Evolutionary conservation across 202 grass and related monocot genomes (phyloP).

Genomic region (Elaeis oleifera): DNA sequence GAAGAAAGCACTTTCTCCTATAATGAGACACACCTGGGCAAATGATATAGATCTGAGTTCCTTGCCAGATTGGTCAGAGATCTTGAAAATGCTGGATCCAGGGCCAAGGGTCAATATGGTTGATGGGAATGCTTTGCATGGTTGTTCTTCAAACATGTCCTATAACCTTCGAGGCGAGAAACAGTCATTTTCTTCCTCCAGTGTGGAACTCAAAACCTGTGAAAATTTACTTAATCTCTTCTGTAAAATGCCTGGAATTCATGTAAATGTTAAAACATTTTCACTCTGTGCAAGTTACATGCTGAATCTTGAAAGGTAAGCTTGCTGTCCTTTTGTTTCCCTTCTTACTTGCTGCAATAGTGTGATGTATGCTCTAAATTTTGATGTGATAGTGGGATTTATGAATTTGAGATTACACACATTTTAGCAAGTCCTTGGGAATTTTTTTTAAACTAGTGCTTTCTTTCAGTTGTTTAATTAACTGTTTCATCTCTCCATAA

Average conservation of each 20-base stretch:
- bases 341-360: conserved; percentile 5
- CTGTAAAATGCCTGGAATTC: conserved; percentile 54
- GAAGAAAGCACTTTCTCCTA: conserved; percentile 42
- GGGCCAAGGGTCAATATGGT: conserved; percentile 25
- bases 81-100: conserved; percentile 36
- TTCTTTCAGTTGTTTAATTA: no score
- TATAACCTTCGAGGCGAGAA: not conserved
- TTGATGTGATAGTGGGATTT: not conserved
- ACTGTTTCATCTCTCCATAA: no score
- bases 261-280: conserved; percentile 53
- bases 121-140: conserved; percentile 27
- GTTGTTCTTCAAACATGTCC: conserved; percentile 4
- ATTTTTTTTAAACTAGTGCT: no score
- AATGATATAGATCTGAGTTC: conserved; percentile 37
- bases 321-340: conserved; percentile 17
- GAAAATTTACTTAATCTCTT: conserved; percentile 61
- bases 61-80: conserved; percentile 63
- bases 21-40: conserved; percentile 31
- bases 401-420: not conserved
- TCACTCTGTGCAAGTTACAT: conserved; percentile 51
- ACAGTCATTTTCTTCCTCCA: conserved; percentile 7
- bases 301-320: conserved; percentile 90
- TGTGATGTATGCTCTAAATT: not conserved
- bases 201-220: conserved; percentile 45
- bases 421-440: no score